A percentile compares a stretch with the other conserved stretches of the same genome.
Evolutionary conservation across 2,329 filamentous ascomycete species (phyloP).

Genomic region (Sarocladium kiliense): DNA sequence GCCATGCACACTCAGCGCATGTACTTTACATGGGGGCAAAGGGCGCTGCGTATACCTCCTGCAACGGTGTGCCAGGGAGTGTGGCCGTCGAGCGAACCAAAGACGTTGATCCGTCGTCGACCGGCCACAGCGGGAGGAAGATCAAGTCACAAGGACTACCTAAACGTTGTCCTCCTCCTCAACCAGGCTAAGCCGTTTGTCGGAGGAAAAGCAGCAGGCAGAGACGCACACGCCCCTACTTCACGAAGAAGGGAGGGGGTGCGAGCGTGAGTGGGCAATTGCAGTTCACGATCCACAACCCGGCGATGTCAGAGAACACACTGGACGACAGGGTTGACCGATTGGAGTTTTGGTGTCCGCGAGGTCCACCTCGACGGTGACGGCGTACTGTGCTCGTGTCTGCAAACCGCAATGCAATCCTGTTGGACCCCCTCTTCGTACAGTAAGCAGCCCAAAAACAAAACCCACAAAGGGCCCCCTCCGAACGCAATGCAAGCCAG

Average conservation of each 20-base stretch:
- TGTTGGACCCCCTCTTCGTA: no score
- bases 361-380: background rate
- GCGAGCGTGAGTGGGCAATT: background rate
- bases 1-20: background rate
- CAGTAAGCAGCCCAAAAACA: no score
- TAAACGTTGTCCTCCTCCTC: background rate
- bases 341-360: background rate
- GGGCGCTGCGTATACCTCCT: background rate
- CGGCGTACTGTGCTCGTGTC: background rate
- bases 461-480: no score
- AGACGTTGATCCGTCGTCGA: background rate
- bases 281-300: background rate
- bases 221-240: background rate
- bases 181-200: background rate
- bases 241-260: background rate
- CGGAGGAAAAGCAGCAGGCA: background rate
- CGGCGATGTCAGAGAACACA: background rate
- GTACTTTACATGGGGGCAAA: background rate
- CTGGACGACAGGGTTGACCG: background rate
- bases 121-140: background rate
- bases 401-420: background rate
- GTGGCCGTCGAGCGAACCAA: background rate
- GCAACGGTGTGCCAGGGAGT: background rate
- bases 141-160: background rate
- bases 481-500: no score